phyloP scores from a whole-genome alignment of 352 stramenopile species.

The Plasmopara halstedii region DNA sequence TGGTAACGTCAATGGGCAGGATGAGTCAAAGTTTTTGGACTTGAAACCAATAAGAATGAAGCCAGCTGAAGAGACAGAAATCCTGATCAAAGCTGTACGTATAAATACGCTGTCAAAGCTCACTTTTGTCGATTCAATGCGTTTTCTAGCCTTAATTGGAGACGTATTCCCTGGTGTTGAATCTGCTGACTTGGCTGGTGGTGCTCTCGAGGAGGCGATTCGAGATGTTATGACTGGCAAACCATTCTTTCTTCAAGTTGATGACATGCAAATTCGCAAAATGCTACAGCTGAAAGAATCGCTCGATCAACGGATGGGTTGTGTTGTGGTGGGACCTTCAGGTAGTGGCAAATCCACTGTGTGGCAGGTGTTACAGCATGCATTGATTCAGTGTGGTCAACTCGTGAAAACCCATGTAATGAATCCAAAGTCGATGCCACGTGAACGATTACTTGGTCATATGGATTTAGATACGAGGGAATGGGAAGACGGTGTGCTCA shows the following conservation, averaged over 20 bases:
- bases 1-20: conserved; percentile 5
- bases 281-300: conserved; percentile 95
- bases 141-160: conserved; percentile 88
- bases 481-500: conserved; percentile 94
- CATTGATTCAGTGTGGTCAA: conserved; percentile 76
- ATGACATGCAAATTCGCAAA: conserved; percentile 90
- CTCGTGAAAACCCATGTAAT: conserved; percentile 92
- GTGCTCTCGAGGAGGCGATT: conserved; percentile 81
- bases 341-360: conserved; percentile 92
- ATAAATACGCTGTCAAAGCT: conserved; percentile 96
- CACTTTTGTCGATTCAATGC: conserved; percentile 85
- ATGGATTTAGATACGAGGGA: conserved; percentile 95
- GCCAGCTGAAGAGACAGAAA: conserved; percentile 74
- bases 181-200: conserved; percentile 72
- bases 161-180: conserved; percentile 91
- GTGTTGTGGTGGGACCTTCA: conserved; percentile 89
- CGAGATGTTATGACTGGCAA: conserved; percentile 86
- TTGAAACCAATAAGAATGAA: conserved; percentile 35
- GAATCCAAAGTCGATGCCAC: conserved; percentile 95
- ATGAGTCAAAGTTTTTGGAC: conserved; percentile 13
- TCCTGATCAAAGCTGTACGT: conserved; percentile 93
- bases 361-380: conserved; percentile 89
- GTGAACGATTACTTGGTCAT: conserved; percentile 84
- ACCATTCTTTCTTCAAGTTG: conserved; percentile 79
- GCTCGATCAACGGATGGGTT: conserved; percentile 93